Base-by-base conservation (phyloP, 129 eudicot genomes). In the Centella asiatica region DNA sequence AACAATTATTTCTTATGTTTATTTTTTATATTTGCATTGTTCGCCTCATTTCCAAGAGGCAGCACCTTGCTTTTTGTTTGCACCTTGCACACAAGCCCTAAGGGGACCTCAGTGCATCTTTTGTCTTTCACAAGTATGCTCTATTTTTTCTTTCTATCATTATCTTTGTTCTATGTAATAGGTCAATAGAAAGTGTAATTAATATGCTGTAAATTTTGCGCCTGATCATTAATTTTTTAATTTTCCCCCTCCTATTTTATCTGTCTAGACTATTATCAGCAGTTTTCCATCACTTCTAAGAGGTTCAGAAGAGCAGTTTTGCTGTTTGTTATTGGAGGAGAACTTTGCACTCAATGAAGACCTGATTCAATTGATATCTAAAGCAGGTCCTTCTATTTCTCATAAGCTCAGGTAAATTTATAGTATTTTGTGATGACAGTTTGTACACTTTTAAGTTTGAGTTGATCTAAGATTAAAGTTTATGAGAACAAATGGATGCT, bases 271-370 rank as follows among this genome's bases (percentile, higher is more conserved):
- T 74, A 83, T 93, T 60, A 45, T 85, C 63, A 68, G 77, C 65
- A 70, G 77, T 48, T 85, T 84, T 70, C 99, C 99, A 15, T 67
- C 65, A 60, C 95, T 88, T 53, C 52, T 85, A 76, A 85, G 85
- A 69, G 95, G 95, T 60, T 76, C 77, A 20, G 96, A 93, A 77
- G 72, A 82, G 70, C 78, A 66, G 70, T 78, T 93, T 34, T 73
- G 82, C 70, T 42, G 17, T 57, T 64, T 85, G 63, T 68, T 93
- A 64, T 72, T 65, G 29, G 70, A 85, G 67, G 82, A 66, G 34
- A 61, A 72, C 32, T 63, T 77, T 63, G 69, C 73, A 25, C 68
- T 77, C 36, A 34, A 71, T 71, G 89, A 76, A 59, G 87, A 85
- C 65, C 71, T 88, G 66, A 71, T 93, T 76, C 85, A 73, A 57